Base-by-base conservation (phyloP, 352 stramenopile species). In the Phytophthora sp. region DNA sequence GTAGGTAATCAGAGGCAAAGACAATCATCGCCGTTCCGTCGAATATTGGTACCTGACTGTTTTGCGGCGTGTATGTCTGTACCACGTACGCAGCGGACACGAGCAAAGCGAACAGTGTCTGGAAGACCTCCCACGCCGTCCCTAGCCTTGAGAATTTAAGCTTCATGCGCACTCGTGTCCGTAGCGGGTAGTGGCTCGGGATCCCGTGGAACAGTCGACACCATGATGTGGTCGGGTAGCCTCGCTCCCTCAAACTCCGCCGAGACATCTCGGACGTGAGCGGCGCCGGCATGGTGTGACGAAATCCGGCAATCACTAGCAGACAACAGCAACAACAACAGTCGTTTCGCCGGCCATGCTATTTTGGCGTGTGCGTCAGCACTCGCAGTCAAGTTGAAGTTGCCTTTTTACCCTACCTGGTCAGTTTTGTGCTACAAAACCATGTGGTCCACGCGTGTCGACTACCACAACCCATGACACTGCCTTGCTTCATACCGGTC, bases 91-190 rank as follows among this genome's bases (percentile, higher is more conserved):
- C 49, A 15, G 42, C 55, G 10, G 76, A 89, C 11, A 77, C 80
- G 15, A 85, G 26, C 4, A 90, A 32, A 8, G 80, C 79, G 35
- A 88, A 82, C 6, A 74, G 11, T 5, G 77, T 89, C 66, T 89
- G 80, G 57, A 78, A 85, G 38, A 88, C 27, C 51, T 89, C 77
- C 80, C 80, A 89, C 17, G 57, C 59, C 11, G 74, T 69, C 3
- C 80, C 80, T 2, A 79, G 12, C 20, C 51, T 57, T 30, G 80
- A 89, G 43, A 79, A 80, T 56, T 84, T 77, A 59, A 88, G 57
- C 61, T 86, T 85, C 63, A 89, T 84, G 37, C 80, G 76, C 62
- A 89, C 66, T 28, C 65, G 70, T 37, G 68, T 82, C 15, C 76
- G 75, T 15, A 89, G 46, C 24, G 71, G 66, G 38, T 80, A 84